Conservation (phyloP, 2,329 filamentous ascomycete species). For the Shiraia sp. region DNA sequence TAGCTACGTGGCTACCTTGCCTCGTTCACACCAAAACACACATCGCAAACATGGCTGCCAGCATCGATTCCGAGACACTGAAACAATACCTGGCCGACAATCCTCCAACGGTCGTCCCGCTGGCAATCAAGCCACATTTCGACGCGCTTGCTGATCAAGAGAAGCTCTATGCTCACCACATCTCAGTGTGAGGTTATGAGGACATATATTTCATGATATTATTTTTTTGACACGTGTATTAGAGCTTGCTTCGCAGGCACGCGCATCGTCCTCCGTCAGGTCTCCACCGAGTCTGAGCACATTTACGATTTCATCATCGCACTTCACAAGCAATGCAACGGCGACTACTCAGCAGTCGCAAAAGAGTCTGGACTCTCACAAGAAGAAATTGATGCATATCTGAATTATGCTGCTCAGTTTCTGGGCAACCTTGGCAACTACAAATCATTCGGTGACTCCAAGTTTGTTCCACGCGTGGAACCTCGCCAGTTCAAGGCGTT, state of each 20-base stretch:
- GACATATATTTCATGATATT: too few species aligned
- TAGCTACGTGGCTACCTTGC: too few species aligned
- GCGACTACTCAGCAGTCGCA: constrained; percentile 53
- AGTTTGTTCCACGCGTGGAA: constrained; percentile 55
- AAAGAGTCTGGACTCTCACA: constrained; percentile 48
- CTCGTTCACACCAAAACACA: not conserved
- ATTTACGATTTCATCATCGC: constrained; percentile 61
- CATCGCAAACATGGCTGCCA: constrained; percentile 23
- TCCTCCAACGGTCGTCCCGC: constrained; percentile 82
- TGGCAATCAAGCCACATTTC: constrained; percentile 93
- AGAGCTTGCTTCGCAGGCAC: constrained; percentile 55
- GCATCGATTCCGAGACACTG: constrained; percentile 50
- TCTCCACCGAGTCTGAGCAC: constrained; percentile 55
- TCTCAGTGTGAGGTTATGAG: constrained; percentile 39
- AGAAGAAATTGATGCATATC: constrained; percentile 43
- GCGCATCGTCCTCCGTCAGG: constrained; percentile 57
- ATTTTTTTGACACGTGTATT: constrained; percentile 4
- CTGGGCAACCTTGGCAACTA: constrained; percentile 60
- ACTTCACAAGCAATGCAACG: constrained; percentile 52
- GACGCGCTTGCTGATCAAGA: constrained; percentile 73
- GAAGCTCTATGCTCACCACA: constrained; percentile 84
- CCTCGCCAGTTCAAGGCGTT: constrained; percentile 50
- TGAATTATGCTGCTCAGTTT: constrained; percentile 50
- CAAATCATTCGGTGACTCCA: constrained; percentile 56
- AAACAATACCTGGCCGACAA: constrained; percentile 87